phyloP scores from a whole-genome alignment of 106 monocot genomes.

The Allium sativum region DNA sequence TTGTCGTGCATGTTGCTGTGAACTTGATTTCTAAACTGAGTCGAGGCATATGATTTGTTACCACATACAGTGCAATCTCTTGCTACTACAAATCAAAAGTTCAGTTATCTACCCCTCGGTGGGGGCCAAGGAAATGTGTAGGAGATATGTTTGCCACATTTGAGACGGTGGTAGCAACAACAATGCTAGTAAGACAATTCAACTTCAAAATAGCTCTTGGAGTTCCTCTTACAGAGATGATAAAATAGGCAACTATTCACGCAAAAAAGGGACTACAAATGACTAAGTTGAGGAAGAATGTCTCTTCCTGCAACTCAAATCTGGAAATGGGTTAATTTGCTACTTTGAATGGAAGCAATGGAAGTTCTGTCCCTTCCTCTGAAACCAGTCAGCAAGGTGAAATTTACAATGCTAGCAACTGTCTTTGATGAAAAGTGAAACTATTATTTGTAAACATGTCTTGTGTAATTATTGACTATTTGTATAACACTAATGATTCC shows the following conservation, averaged over 20 bases:
- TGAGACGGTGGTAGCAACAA: slow-evolving; percentile 76
- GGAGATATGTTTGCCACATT: slow-evolving; percentile 99
- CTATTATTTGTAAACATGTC: no score
- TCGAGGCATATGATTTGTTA: no score
- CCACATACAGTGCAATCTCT: no score
- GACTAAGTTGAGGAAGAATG: slow-evolving; percentile 56
- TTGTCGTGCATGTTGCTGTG: no score
- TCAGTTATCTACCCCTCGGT: slow-evolving; percentile 96
- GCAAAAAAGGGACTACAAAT: slow-evolving; percentile 77
- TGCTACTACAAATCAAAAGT: no score
- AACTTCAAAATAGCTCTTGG: slow-evolving; percentile 73
- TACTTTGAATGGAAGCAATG: slow-evolving; percentile 13
- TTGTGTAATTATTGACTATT: no score
- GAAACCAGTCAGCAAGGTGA: slow-evolving; percentile 29
- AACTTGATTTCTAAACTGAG: no score
- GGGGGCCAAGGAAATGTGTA: slow-evolving; percentile 94
- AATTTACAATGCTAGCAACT: slow-evolving; percentile 3
- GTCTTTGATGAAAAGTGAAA: no score
- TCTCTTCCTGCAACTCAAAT: slow-evolving; percentile 45
- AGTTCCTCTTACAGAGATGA: slow-evolving; percentile 59
- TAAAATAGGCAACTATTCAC: slow-evolving; percentile 84
- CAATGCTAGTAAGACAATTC: slow-evolving; percentile 83
- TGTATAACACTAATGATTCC: no score
- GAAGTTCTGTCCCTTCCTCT: not conserved
- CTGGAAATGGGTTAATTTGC: slow-evolving; percentile 23